Base-by-base conservation (phyloP, 2,329 filamentous ascomycete genomes). In the Phaeosphaeria sp. region DNA sequence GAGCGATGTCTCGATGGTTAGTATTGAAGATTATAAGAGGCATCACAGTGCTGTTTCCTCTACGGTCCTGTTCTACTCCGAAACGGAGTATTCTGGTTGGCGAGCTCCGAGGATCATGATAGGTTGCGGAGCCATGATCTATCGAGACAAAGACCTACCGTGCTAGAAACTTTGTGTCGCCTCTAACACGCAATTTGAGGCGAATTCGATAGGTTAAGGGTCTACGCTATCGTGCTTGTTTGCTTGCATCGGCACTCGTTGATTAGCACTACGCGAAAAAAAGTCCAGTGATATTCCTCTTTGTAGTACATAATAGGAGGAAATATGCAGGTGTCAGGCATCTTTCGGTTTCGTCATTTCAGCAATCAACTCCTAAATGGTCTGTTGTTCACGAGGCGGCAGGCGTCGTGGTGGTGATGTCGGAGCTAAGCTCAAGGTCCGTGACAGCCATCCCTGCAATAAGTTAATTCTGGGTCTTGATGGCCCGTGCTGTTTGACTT, bases 381-480 rank as follows among this genome's bases (percentile, higher is more conserved):
- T n/a, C 59, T 56, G 56, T 54, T 52, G 49, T 57, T 20, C n/a
- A 39, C 20, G 21, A 50, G 54, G 51, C 60, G 52, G 47, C 55
- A 42, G 41, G 44, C 2, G 27, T 4, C 13, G 25, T 25, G 47
- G 41, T 58, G 59, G 60, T 48, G 62, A 66, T 64, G 46, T 39
- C 62, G 43, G 61, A 51, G 36, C 36, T 39, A 39, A 39, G 36
- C 36, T n/a, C 6, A 27, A 39, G 42, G 25, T 41, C 52, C 44
- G 46, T 15, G 36, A 13, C 36, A 43, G 52, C 20, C 25, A 69
- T 64, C 71, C 72, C 66, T 72, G 70, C 68, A 72, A 72, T 64
- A 69, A 69, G 72, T 75, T 75, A 71, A 5, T 6, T 4, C 30
- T 36, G 3, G 30, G n/a, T n/a, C 30, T 11, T 39, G 15, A 15